These are phyloP conservation scores for Lolium perenne DNA, from an alignment of 176 grass and related monocot genomes.

Conservation along the genomic window DNA sequence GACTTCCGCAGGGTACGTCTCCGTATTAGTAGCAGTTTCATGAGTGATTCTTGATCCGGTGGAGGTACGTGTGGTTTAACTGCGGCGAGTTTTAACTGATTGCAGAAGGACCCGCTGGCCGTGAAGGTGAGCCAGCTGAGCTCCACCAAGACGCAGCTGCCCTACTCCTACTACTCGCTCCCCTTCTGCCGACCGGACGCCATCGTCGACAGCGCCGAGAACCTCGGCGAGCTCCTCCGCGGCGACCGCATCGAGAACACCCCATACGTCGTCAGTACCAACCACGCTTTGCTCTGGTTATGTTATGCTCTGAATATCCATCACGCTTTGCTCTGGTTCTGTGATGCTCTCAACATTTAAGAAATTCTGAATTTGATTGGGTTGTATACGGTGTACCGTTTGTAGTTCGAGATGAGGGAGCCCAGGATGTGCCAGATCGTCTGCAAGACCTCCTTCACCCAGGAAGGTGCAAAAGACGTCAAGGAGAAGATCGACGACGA, in stretches of 20 bases:
- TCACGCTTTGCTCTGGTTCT: neutral
- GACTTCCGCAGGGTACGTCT: constrained; percentile 73
- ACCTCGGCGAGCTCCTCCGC: constrained; percentile 92
- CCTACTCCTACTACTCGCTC: constrained; percentile 91
- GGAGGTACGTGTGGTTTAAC: neutral
- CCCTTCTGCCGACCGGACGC: constrained; percentile 69
- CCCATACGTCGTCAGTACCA: constrained; percentile 63
- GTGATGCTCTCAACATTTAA: neutral
- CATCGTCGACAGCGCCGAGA: constrained; percentile 89
- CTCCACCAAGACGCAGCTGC: constrained; percentile 90
- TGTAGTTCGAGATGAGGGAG: constrained; percentile 93
- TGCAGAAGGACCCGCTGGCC: constrained; percentile 69
- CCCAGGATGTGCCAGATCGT: constrained; percentile 81
- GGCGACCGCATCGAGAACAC: constrained; percentile 92
- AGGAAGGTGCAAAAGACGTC: constrained; percentile 62
- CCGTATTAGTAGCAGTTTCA: neutral
- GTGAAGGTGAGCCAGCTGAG: constrained; percentile 95
- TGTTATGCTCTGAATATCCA: neutral
- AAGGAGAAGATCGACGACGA: constrained; percentile 93
- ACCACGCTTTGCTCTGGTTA: neutral
- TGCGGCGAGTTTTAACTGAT: neutral
- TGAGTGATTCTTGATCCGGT: neutral
- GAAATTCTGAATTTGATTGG: neutral
- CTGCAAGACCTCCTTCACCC: constrained; percentile 56
- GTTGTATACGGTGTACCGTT: neutral